A percentile compares a stretch with the other conserved stretches of the same genome.
Evolutionary conservation across 345 rosid species (phyloP).

Genomic region (Acer campestre): DNA sequence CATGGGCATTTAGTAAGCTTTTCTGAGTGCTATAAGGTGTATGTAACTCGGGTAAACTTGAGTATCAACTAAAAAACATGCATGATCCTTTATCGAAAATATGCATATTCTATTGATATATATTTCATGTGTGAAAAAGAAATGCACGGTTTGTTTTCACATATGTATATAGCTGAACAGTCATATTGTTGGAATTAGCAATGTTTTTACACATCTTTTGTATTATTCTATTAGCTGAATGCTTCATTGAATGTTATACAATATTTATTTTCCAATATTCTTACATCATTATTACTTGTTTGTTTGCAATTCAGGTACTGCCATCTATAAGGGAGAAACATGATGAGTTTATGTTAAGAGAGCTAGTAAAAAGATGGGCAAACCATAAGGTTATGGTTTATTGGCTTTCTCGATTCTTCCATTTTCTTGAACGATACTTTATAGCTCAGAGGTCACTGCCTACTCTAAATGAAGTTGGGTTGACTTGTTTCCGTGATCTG

Average conservation of each 20-base stretch:
- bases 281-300: neutral
- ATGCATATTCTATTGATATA: no score
- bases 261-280: neutral
- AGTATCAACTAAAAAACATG: no score
- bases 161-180: no score
- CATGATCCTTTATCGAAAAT: no score
- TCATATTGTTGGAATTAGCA: neutral
- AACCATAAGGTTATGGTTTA: conserved; percentile 61
- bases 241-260: neutral
- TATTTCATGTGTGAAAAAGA: no score
- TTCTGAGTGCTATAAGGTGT: no score
- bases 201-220: neutral
- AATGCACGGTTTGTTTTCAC: no score
- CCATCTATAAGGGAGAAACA: conserved; percentile 58
- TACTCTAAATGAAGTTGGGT: conserved; percentile 52
- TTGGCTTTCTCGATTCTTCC: conserved; percentile 59
- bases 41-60: no score
- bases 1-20: no score
- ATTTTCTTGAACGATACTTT: conserved; percentile 60
- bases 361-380: conserved; percentile 58
- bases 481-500: conserved; percentile 61
- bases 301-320: conserved; percentile 38
- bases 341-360: conserved; percentile 62
- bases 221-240: neutral
- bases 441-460: conserved; percentile 49